phyloP scores from a whole-genome alignment of 1,284 basidiomycete genomes.

The Sporisorium reilianum region DNA sequence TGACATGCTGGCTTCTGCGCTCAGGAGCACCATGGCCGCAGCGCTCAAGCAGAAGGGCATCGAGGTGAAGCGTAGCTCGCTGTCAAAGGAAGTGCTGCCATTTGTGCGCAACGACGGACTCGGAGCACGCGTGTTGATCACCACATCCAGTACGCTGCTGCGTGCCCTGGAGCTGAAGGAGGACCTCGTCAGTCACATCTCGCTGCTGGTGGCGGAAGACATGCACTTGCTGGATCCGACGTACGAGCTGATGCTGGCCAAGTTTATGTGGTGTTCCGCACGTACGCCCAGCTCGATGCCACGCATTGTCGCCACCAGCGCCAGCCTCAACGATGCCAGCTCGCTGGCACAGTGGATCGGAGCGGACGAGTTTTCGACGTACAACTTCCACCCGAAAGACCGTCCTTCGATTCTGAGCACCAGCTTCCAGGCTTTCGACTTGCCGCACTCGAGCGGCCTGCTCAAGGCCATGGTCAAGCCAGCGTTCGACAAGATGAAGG shows the following conservation, averaged over 20 bases:
- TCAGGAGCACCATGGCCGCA: slow-evolving; percentile 16
- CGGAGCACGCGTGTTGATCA: slow-evolving; percentile 65
- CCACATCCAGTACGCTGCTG: slow-evolving; percentile 68
- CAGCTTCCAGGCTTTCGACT: slow-evolving; percentile 82
- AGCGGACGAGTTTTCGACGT: slow-evolving; percentile 77
- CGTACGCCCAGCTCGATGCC: slow-evolving; percentile 1
- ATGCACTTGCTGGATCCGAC: slow-evolving; percentile 83
- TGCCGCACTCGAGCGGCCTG: slow-evolving; percentile 85
- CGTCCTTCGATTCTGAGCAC: slow-evolving; percentile 83
- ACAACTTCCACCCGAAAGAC: slow-evolving; percentile 84
- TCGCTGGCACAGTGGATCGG: slow-evolving; percentile 87
- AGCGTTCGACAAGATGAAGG: slow-evolving; percentile 74
- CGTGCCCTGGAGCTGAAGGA: slow-evolving; percentile 47
- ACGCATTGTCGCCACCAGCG: slow-evolving; percentile 83
- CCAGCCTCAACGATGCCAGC: slow-evolving; percentile 82
- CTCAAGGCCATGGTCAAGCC: slow-evolving; percentile 95
- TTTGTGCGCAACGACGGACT: slow-evolving; percentile 17
- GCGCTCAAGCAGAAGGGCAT: slow-evolving; percentile 39
- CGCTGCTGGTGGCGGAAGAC: slow-evolving; percentile 83
- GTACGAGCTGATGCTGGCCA: slow-evolving; percentile 86
- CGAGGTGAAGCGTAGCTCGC: slow-evolving; percentile 26
- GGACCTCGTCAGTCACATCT: slow-evolving; percentile 20
- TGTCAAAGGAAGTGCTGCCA: slow-evolving; percentile 24
- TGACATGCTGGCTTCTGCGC: slow-evolving; percentile 25
- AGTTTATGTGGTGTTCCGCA: slow-evolving; percentile 36